Evolutionary conservation across 805 yeast genomes (phyloP).

Genomic region (Candida sphagnicola): DNA sequence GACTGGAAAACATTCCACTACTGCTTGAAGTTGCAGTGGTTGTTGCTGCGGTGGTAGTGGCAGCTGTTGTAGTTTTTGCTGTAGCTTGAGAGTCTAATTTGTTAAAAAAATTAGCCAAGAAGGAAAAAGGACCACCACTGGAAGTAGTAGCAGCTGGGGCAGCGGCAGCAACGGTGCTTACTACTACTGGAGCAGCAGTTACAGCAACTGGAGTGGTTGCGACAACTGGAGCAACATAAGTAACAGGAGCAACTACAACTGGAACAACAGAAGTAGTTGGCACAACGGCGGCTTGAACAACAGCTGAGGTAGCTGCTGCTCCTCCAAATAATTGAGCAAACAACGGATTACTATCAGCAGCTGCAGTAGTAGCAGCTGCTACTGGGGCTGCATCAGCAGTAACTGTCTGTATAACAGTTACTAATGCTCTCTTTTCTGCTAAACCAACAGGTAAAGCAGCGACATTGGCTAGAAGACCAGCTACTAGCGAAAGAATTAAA

Average conservation of each 20-base stretch:
- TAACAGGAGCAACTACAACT: slow-evolving; percentile 15
- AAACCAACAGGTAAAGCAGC: slow-evolving; percentile 1
- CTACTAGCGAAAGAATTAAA: slow-evolving; percentile 4
- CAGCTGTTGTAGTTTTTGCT: slow-evolving; percentile 15
- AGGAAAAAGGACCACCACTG: slow-evolving; percentile 5
- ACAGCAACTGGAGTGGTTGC: slow-evolving; percentile 17
- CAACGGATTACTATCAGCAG: slow-evolving; percentile 23
- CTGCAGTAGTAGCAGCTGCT: slow-evolving; percentile 23
- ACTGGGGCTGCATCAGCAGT: slow-evolving; percentile 14
- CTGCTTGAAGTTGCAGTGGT: slow-evolving; percentile 5
- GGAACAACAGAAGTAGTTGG: slow-evolving; percentile 18
- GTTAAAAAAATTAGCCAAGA: background rate
- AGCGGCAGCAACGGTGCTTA: background rate
- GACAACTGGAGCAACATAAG: slow-evolving; percentile 11
- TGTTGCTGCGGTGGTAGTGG: slow-evolving; percentile 10
- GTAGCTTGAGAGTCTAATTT: slow-evolving; percentile 11
- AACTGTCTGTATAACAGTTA: slow-evolving; percentile 4
- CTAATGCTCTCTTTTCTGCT: slow-evolving; percentile 4
- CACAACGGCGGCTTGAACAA: slow-evolving; percentile 17
- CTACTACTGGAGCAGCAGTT: slow-evolving; percentile 8
- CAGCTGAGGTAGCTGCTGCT: slow-evolving; percentile 15
- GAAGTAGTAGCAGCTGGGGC: slow-evolving; percentile 2
- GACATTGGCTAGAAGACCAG: slow-evolving; percentile 3
- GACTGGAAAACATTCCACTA: slow-evolving; percentile 5
- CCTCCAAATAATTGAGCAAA: slow-evolving; percentile 4